phyloP scores from a whole-genome alignment of 2,329 filamentous ascomycete genomes.

The Teratosphaeria destructans region DNA sequence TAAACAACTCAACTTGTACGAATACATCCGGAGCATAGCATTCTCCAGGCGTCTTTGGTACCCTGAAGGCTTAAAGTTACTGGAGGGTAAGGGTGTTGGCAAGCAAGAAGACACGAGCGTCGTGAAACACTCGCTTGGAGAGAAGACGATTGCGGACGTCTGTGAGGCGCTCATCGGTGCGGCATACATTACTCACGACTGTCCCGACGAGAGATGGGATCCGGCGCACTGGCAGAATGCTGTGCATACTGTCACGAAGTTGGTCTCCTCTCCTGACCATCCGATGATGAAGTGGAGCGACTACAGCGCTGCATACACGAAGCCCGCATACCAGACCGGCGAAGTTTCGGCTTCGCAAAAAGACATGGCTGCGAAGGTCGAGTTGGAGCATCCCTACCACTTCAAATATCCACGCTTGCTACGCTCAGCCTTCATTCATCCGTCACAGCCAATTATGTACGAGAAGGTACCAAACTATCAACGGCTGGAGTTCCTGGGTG shows the following conservation, averaged over 20 bases:
- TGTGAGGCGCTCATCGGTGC: slow-evolving; percentile 92
- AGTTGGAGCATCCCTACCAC: slow-evolving; percentile 47
- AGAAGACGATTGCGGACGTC: slow-evolving; percentile 75
- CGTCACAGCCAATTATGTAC: slow-evolving; percentile 65
- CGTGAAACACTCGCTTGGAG: slow-evolving; percentile 57
- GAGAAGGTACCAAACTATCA: slow-evolving; percentile 83
- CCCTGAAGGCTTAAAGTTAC: slow-evolving; percentile 63
- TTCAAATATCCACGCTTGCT: slow-evolving; percentile 71
- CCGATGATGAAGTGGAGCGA: slow-evolving; percentile 58
- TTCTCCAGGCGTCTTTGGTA: slow-evolving; percentile 85
- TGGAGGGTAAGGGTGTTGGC: slow-evolving; percentile 44
- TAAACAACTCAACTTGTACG: slow-evolving; percentile 52
- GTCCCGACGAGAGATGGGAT: slow-evolving; percentile 29
- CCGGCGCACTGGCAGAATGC: slow-evolving; percentile 47
- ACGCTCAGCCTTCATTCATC: slow-evolving; percentile 77
- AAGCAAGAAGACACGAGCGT: slow-evolving; percentile 38
- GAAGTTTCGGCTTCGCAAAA: slow-evolving; percentile 55
- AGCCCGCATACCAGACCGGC: slow-evolving; percentile 60
- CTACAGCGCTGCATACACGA: slow-evolving; percentile 59
- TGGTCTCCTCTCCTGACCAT: slow-evolving; percentile 63
- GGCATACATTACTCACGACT: slow-evolving; percentile 50
- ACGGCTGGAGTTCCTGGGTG: slow-evolving; percentile 82
- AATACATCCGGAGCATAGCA: slow-evolving; percentile 70
- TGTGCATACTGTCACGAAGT: slow-evolving; percentile 53
- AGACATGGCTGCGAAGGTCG: slow-evolving; percentile 57